Conservation (phyloP, 2,329 filamentous ascomycete species). For the Nectriaceae sp. region DNA sequence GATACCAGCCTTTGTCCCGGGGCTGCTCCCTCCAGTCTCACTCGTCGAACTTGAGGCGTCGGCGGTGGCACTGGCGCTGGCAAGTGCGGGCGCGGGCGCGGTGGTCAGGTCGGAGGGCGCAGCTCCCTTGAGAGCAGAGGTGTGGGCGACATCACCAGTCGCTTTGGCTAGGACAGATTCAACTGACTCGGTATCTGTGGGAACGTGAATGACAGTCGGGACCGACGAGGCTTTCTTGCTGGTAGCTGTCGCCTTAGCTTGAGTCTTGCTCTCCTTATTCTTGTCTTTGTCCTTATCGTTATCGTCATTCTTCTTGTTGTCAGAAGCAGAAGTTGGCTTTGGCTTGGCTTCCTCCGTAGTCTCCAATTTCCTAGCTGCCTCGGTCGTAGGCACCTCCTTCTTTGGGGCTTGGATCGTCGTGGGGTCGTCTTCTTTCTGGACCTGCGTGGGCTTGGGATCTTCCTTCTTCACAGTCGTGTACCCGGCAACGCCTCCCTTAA, state of each 20-base stretch:
- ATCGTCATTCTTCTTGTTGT: slow-evolving; percentile 15
- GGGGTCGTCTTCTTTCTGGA: background rate
- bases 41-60: slow-evolving; percentile 10
- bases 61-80: slow-evolving; percentile 22
- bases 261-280: slow-evolving; percentile 1
- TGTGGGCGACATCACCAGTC: slow-evolving; percentile 21
- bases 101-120: slow-evolving; percentile 17
- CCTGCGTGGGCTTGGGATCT: background rate
- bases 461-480: slow-evolving; percentile 37
- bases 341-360: slow-evolving; percentile 11
- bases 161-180: slow-evolving; percentile 34
- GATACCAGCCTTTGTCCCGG: slow-evolving; percentile 73
- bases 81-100: slow-evolving; percentile 12
- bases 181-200: slow-evolving; percentile 26
- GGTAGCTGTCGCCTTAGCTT: slow-evolving; percentile 15
- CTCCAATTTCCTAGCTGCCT: slow-evolving; percentile 14
- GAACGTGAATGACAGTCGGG: slow-evolving; percentile 30
- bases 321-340: slow-evolving; percentile 10
- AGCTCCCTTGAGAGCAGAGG: slow-evolving; percentile 9
- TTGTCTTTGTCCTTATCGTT: slow-evolving; percentile 12
- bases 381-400: slow-evolving; percentile 2
- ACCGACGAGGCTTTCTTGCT: slow-evolving; percentile 20
- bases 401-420: slow-evolving; percentile 5
- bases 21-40: slow-evolving; percentile 23
- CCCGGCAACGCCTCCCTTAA: slow-evolving; percentile 45